Conservation (phyloP, 306 rosid genomes). For the Pachyrhizus erosus region DNA sequence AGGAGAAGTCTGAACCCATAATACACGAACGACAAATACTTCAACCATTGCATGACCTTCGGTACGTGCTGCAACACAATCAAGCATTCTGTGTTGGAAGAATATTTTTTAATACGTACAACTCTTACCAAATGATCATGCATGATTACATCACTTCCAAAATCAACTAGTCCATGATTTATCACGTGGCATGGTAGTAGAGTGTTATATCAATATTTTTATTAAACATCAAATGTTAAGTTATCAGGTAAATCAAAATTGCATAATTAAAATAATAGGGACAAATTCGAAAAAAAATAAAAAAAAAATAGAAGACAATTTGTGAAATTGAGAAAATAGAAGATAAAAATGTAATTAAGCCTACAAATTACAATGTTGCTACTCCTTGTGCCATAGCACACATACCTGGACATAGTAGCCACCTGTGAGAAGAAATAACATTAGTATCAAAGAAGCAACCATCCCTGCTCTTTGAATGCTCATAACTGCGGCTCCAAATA, state of each 20-base stretch:
- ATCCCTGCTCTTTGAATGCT: slow-evolving; percentile 90
- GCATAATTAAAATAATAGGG: too few relatives aligned
- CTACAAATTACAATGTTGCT: neutral
- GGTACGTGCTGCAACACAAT: slow-evolving; percentile 84
- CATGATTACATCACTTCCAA: neutral
- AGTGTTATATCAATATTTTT: too few relatives aligned
- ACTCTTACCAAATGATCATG: neutral
- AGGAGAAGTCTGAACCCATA: slow-evolving; percentile 87
- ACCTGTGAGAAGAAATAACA: slow-evolving; percentile 95
- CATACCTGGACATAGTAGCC: slow-evolving; percentile 96
- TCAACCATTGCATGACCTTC: slow-evolving; percentile 83
- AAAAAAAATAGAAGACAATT: too few relatives aligned
- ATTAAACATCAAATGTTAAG: too few relatives aligned
- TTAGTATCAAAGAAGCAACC: slow-evolving; percentile 89
- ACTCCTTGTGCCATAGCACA: neutral
- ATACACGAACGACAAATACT: slow-evolving; percentile 88
- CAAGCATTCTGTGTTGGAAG: neutral
- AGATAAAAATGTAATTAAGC: too few relatives aligned
- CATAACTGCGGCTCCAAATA: slow-evolving; percentile 95
- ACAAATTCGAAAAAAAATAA: too few relatives aligned
- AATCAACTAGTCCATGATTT: neutral
- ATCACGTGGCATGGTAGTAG: neutral
- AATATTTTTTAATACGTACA: neutral
- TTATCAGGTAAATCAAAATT: too few relatives aligned
- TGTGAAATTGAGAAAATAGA: too few relatives aligned